Conservation (phyloP, 352 stramenopile species). For the Pelagophyceae sp. region DNA sequence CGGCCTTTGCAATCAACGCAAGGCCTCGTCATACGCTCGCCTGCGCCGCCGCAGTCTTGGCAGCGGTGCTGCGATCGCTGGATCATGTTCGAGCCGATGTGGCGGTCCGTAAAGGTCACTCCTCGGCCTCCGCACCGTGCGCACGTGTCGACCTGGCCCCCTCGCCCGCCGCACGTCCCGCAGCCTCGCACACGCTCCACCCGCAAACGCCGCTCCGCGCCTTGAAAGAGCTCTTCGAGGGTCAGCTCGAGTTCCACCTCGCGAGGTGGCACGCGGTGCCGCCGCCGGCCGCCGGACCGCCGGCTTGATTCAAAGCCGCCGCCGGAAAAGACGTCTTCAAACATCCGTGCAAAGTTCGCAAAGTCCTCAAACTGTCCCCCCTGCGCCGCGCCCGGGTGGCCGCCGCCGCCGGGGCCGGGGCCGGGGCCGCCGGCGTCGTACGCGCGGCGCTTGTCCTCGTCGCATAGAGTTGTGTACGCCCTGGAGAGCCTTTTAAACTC, state of each 20-base stretch:
- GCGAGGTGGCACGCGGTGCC: neutral
- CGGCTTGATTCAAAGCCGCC: neutral
- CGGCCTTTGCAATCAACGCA: neutral
- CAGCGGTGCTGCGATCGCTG: neutral
- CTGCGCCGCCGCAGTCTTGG: neutral
- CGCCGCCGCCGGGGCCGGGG: neutral
- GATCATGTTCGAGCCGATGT: neutral
- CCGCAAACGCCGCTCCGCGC: neutral
- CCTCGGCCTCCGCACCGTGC: neutral
- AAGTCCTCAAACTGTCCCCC: neutral
- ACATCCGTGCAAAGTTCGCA: neutral
- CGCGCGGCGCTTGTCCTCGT: neutral
- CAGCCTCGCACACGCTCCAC: neutral
- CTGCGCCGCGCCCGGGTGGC: neutral
- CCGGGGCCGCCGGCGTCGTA: neutral
- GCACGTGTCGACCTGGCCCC: neutral
- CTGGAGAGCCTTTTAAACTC: constrained; percentile 69
- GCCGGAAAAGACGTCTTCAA: constrained; percentile 4
- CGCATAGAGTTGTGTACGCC: constrained; percentile 61
- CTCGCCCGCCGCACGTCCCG: neutral
- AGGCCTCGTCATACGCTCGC: neutral
- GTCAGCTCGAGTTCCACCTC: constrained; percentile 1
- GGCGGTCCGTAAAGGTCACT: neutral
- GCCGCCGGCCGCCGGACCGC: neutral
- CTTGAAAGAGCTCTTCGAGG: constrained; percentile 1